Evolutionary conservation across 345 rosid genomes (phyloP).

Genomic region (Turnera subulata): DNA sequence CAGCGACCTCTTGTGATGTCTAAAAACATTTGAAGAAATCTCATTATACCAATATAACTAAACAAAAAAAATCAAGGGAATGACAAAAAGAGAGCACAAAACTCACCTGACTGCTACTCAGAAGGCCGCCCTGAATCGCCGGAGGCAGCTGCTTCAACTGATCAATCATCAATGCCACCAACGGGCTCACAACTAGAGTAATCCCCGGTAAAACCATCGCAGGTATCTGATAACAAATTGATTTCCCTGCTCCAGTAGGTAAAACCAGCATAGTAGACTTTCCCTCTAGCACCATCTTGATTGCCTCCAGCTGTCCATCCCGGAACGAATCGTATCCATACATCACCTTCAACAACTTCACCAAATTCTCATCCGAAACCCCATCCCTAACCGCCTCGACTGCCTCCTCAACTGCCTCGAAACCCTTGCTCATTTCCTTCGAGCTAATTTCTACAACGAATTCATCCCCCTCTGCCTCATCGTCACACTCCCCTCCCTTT

Average conservation of each 20-base stretch:
- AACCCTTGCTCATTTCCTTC: constrained; percentile 21
- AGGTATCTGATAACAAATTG: constrained; percentile 91
- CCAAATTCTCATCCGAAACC: constrained; percentile 59
- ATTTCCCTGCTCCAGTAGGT: constrained; percentile 94
- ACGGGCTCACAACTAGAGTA: constrained; percentile 67
- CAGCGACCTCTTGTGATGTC: constrained; percentile 74
- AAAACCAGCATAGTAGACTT: constrained; percentile 76
- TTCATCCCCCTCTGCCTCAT: constrained; percentile 42
- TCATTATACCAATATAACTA: constrained; percentile 3
- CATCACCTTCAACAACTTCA: constrained; percentile 44
- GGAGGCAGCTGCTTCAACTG: constrained; percentile 85
- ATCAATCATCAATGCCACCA: constrained; percentile 92
- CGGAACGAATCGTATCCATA: constrained; percentile 53
- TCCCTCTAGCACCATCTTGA: constrained; percentile 55
- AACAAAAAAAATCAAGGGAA: neutral
- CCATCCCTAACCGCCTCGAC: constrained; percentile 44
- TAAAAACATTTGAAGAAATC: constrained; percentile 18
- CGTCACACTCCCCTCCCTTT: constrained; percentile 22
- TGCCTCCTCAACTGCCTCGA: constrained; percentile 41
- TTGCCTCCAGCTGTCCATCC: constrained; percentile 60
- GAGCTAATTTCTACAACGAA: constrained; percentile 35
- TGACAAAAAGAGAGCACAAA: neutral
- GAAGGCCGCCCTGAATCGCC: constrained; percentile 57
- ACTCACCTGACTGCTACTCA: constrained; percentile 77
- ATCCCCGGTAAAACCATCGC: constrained; percentile 74